Evolutionary conservation across 2,329 filamentous ascomycete species (phyloP).

Genomic region (Gaeumannomyces tritici): DNA sequence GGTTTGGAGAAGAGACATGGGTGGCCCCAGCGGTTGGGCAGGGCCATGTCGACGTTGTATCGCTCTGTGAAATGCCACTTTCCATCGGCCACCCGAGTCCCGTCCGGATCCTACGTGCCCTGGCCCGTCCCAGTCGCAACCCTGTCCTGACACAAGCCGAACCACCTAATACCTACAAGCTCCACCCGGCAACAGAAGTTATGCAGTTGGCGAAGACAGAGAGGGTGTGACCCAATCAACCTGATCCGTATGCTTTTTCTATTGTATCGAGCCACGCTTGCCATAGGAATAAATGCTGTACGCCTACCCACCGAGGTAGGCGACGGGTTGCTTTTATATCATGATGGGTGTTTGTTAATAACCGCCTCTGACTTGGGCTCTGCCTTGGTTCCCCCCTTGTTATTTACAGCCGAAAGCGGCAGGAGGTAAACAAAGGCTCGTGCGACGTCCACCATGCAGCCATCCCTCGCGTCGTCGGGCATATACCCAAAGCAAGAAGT

Average conservation of each 20-base stretch:
- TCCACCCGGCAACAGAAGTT: not conserved
- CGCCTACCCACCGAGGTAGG: no score
- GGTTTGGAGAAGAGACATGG: no score
- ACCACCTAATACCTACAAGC: not conserved
- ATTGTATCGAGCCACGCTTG: no score
- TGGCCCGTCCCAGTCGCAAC: not conserved
- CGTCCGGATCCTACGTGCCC: not conserved
- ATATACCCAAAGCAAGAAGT: not conserved
- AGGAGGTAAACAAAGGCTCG: not conserved
- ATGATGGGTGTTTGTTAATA: no score
- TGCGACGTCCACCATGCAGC: not conserved
- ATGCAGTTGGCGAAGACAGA: not conserved
- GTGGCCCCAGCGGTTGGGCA: no score
- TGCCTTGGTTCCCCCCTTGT: no score
- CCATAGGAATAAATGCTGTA: no score
- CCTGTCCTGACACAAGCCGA: not conserved
- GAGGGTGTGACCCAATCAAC: not conserved
- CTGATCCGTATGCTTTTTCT: not conserved
- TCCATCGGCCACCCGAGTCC: not conserved
- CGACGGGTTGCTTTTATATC: no score
- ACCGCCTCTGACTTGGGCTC: no score
- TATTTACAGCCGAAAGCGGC: not conserved
- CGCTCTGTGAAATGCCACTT: no score
- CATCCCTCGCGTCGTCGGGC: no score
- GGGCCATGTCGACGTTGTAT: no score